phyloP scores from a whole-genome alignment of 257 asterid species.

The Salvia miltiorrhiza region DNA sequence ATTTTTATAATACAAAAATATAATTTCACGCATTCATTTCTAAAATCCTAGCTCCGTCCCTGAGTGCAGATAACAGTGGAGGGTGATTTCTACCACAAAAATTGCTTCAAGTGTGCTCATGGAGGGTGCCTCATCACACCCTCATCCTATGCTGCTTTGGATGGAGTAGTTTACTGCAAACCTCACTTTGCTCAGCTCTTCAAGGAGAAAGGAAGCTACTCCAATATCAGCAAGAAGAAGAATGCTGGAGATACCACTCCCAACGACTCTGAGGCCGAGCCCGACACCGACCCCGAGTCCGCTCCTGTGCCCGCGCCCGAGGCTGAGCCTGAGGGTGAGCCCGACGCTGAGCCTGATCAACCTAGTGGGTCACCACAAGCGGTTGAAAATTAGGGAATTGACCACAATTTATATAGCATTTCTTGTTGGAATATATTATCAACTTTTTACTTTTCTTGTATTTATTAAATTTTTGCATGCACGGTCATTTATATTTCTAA shows the following conservation, averaged over 20 bases:
- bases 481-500: not conserved
- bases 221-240: slow-evolving; percentile 51
- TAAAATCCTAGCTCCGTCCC: too few species aligned
- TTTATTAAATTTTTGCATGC: not conserved
- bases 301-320: not conserved
- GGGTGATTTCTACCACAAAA: slow-evolving; percentile 67
- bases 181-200: slow-evolving; percentile 78
- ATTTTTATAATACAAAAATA: too few species aligned
- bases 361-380: not conserved
- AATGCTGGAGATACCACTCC: slow-evolving; percentile 16
- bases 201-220: slow-evolving; percentile 72
- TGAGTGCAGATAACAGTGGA: slow-evolving; percentile 67
- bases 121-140: slow-evolving; percentile 74
- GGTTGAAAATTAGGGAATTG: not conserved
- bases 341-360: not conserved
- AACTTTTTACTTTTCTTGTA: not conserved
- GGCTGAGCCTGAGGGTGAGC: not conserved
- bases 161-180: slow-evolving; percentile 77
- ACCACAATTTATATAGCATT: not conserved
- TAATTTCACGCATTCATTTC: too few species aligned
- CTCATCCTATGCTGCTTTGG: slow-evolving; percentile 77
- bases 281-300: not conserved
- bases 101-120: slow-evolving; percentile 82
- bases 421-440: not conserved
- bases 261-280: not conserved